Base-by-base conservation (phyloP, 139 green algal species). In the Ettlia oleoabundans region DNA sequence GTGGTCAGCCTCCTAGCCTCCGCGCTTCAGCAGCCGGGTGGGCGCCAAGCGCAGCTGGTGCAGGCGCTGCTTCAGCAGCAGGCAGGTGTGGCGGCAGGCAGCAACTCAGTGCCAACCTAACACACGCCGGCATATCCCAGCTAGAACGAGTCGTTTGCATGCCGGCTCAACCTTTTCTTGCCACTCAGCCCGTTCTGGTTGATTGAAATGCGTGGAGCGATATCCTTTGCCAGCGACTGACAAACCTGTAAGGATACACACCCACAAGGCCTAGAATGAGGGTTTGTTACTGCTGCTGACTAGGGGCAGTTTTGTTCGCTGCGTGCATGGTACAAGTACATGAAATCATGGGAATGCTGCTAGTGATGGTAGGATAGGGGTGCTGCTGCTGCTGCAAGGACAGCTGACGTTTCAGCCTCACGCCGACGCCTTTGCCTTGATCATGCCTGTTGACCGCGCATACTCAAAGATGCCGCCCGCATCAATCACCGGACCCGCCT, bases 401-500 rank as follows among this genome's bases (percentile, higher is more conserved):
- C 15, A 15, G 47, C 47, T 58, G 47, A 10, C 15, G 47, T 15
- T 58, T 10, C 55, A 9, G 55, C 55, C 15, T 65, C 55, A 65
- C 9, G 55, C 55, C 55, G 55, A 15, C 21, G 65, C 65, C 62
- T 41, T 41, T n/a, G 65, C 33, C 87, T 96, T 95, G 76, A 98
- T 98, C 95, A 98, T 98, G 58, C 95, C 95, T 22, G 88, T 88
- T 64, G 84, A 53, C 19, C 95, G 89, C 1, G 95, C 95, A 84
- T 91, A 98, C n/a, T 96, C 93, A 82, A 98, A 98, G 64, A 98
- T 96, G 81, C 95, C 95, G 26, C 78, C 78, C 8, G 95, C 95
- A 71, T 98, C 95, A 82, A 98, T 96, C 38, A 98, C 95, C 13
- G 95, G 95, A 0, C 92, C 94, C 21, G 95, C 95, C 92, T 97